Evolutionary conservation across 495 filamentous ascomycete species (phyloP).

Genomic region (Podospora comata): DNA sequence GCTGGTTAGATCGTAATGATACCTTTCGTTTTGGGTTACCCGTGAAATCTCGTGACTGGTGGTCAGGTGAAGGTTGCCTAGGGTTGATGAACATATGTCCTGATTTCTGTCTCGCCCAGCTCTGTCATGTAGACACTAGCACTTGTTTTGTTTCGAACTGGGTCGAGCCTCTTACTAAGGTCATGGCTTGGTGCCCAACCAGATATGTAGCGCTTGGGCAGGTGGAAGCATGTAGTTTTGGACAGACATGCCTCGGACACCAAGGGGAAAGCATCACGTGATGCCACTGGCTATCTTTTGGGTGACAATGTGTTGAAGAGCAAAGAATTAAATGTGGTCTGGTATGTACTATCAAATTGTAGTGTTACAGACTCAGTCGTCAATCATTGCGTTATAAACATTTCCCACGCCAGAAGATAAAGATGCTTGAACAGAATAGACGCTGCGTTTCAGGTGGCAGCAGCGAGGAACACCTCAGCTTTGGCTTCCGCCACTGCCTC

Average conservation of each 20-base stretch:
- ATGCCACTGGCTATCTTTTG: neutral
- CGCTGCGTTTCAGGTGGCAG: neutral
- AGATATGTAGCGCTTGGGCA: neutral
- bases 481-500: neutral
- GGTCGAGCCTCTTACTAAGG: neutral
- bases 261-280: neutral
- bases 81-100: neutral
- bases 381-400: neutral
- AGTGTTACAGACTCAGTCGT: neutral
- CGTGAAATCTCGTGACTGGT: neutral
- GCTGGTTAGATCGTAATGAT: neutral
- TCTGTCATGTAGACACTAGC: neutral
- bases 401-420: neutral
- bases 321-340: neutral
- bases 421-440: neutral
- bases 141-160: neutral
- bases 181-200: neutral
- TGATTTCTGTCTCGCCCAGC: neutral
- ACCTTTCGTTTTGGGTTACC: neutral
- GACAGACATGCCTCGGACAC: neutral
- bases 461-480: neutral
- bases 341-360: neutral
- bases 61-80: neutral
- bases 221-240: neutral
- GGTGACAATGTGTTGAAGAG: neutral